These are phyloP conservation scores for Hypoxylon fuscum DNA, from an alignment of 495 filamentous ascomycete species.

Conservation along the genomic window DNA sequence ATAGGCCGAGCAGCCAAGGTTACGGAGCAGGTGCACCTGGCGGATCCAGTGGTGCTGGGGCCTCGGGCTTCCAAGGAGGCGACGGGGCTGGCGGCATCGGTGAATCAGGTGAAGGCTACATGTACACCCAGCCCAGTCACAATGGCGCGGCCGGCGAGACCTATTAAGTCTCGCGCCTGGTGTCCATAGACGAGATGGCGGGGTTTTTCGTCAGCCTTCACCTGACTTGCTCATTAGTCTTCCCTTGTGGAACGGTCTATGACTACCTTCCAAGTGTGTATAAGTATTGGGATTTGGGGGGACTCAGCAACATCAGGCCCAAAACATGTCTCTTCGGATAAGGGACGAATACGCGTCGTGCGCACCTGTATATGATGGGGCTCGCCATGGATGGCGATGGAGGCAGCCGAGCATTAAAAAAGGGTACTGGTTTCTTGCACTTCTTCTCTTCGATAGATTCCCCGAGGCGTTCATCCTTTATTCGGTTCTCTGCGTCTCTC, in stretches of 20 bases:
- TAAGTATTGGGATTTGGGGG: constrained; percentile 39
- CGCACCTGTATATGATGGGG: constrained; percentile 48
- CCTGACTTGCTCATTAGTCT: constrained; percentile 5
- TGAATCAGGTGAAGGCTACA: constrained; percentile 67
- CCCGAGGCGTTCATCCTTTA: constrained; percentile 40
- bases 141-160: constrained; percentile 70
- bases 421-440: constrained; percentile 32
- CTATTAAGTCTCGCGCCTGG: constrained; percentile 37
- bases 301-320: constrained; percentile 10
- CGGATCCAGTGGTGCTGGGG: constrained; percentile 56
- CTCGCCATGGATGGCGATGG: constrained; percentile 30
- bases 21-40: constrained; percentile 63
- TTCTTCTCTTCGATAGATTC: constrained; percentile 49
- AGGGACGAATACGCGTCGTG: constrained; percentile 26
- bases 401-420: constrained; percentile 37
- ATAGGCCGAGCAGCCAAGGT: constrained; percentile 74
- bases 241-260: constrained; percentile 15
- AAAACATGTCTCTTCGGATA: constrained; percentile 23
- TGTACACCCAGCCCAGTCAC: constrained; percentile 74
- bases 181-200: constrained; percentile 16
- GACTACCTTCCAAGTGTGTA: constrained; percentile 40
- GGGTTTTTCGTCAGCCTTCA: constrained; percentile 4
- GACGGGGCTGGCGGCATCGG: constrained; percentile 68
- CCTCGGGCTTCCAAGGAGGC: constrained; percentile 62
- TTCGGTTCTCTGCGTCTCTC: constrained; percentile 36